These are phyloP conservation scores for Lactifluus subvellereus DNA, from an alignment of 768 basidiomycete species.

Conservation along the genomic window DNA sequence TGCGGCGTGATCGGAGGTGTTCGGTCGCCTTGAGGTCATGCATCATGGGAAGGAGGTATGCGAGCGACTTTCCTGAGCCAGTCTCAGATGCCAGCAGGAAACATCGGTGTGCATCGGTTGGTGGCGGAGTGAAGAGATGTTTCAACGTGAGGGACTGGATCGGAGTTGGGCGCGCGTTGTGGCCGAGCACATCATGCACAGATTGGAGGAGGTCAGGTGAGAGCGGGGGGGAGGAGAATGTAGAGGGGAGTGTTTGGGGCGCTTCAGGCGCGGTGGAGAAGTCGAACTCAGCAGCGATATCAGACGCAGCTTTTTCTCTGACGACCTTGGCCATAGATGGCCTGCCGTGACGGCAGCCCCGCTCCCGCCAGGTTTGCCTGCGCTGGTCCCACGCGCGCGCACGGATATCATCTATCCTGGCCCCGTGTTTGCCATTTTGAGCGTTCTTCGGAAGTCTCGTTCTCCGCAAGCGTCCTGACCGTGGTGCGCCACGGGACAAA, in stretches of 20 bases:
- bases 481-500: background rate
- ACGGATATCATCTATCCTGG: background rate
- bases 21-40: conserved; percentile 72
- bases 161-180: conserved; percentile 54
- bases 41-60: conserved; percentile 80
- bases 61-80: conserved; percentile 87
- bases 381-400: too few species aligned
- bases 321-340: background rate
- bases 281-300: conserved; percentile 35
- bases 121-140: conserved; percentile 43
- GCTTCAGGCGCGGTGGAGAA: conserved; percentile 28
- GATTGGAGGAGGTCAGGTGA: conserved; percentile 57
- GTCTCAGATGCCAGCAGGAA: conserved; percentile 83
- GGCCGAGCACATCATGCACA: conserved; percentile 53
- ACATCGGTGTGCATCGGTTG: conserved; percentile 37
- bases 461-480: background rate
- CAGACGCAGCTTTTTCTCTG: background rate
- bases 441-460: background rate
- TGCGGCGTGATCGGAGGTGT: conserved; percentile 22
- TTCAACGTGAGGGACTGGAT: conserved; percentile 76
- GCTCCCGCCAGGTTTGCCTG: background rate
- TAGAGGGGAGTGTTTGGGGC: conserved; percentile 31
- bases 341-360: background rate
- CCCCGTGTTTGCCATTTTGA: background rate
- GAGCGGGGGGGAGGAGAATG: conserved; percentile 65